Evolutionary conservation across 257 asterid genomes (phyloP).

Genomic region (Petrea volubilis): DNA sequence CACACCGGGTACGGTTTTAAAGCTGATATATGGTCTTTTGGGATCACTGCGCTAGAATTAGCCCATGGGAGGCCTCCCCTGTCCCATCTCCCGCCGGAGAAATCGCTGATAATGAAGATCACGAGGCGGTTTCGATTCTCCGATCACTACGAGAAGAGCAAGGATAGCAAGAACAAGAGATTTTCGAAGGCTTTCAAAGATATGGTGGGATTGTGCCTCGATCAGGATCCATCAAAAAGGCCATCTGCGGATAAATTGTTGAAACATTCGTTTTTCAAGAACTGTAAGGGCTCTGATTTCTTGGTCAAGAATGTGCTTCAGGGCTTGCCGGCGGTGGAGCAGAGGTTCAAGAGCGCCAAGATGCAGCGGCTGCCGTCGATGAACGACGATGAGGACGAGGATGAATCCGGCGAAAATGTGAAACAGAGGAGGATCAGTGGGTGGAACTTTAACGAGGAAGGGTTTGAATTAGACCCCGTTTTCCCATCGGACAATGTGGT

Average conservation of each 20-base stretch:
- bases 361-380: not conserved
- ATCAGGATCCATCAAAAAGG: constrained; percentile 79
- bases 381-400: constrained; percentile 24
- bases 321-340: constrained; percentile 68
- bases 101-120: constrained; percentile 76
- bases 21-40: constrained; percentile 96
- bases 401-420: constrained; percentile 31
- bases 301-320: constrained; percentile 63
- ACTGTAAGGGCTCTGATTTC: constrained; percentile 56
- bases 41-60: constrained; percentile 78
- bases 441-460: constrained; percentile 79
- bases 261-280: constrained; percentile 72
- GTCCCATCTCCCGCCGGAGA: constrained; percentile 76
- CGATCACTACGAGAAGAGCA: constrained; percentile 61
- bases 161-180: constrained; percentile 50
- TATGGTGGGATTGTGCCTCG: constrained; percentile 79
- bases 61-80: constrained; percentile 94
- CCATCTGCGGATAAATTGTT: constrained; percentile 70
- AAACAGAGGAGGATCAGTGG: constrained; percentile 83
- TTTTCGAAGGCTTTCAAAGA: constrained; percentile 71
- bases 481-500: constrained; percentile 31
- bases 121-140: constrained; percentile 72
- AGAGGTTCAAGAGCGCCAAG: constrained; percentile 38
- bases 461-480: constrained; percentile 72
- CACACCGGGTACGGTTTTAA: constrained; percentile 73